Evolutionary conservation across 495 filamentous ascomycete species (phyloP), one percentile per base, ranked within the genome.

Genomic region (Astrothelium subdiscretum): DNA sequence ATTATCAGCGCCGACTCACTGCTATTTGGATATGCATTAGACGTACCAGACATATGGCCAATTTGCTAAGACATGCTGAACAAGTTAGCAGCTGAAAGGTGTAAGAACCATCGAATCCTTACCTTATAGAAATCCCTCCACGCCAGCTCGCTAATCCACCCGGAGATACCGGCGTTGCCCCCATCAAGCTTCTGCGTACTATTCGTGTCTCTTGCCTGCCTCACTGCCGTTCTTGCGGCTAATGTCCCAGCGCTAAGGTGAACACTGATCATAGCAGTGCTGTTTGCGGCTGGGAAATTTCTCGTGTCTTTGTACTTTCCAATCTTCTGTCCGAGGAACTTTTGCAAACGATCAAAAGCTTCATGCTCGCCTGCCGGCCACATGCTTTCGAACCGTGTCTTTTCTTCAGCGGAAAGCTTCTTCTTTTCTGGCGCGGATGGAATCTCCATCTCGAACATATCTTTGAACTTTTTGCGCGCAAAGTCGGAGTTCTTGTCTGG

Each of bases 121-220:
- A n/a, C n/a, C n/a, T 87, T 88, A 73, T 96, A 96, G 69, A 96
- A 97, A 68, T 96, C 91, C 10, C 91, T 79, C 92, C 91, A 95
- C 0, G 89, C 91, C 0, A 97, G 79, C 70, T 96, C 91, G 59
- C 85, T 85, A 63, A 95, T 92, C 91, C 90, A 97, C 2, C 79
- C 75, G 58, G 78, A 74, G 38, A 90, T 87, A 0, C 90, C 89
- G 20, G 78, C 66, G 32, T 83, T 78, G 0, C 89, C 87, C 2
- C 82, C 81, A 64, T 91, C 85, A 0, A 96, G 78, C 22, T 80
- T 84, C 60, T 84, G 83, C 8, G 81, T 85, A 11, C 69, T 83
- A 69, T 96, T 96, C 31, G 76, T 74, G 60, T 84, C 79, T 58
- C 83, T 79, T 1, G 92, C 90, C 27, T 74, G 76, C 2, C 77